Conservation (phyloP, 2,329 filamentous ascomycete species). For the Magnaporthiopsis rhizophila region DNA sequence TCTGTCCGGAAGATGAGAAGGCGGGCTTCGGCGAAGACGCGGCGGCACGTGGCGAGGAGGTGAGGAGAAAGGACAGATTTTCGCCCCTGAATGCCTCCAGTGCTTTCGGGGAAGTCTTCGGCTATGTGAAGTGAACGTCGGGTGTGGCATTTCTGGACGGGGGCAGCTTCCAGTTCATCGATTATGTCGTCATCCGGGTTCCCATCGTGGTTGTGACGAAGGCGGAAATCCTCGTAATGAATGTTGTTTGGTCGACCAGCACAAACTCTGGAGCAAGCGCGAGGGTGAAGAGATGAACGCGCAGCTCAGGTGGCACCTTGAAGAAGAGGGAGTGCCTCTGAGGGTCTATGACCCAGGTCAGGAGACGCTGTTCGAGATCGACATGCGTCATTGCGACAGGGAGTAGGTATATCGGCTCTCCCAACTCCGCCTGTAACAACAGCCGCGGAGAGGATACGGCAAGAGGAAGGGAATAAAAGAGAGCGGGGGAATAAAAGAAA, state of each 20-base stretch:
- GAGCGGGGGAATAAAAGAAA: too few relatives aligned
- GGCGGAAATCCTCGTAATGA: not conserved
- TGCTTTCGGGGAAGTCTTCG: too few relatives aligned
- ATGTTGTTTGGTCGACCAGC: not conserved
- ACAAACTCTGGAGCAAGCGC: not conserved
- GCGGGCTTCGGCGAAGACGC: not conserved
- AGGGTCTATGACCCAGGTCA: not conserved
- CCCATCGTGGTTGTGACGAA: slow-evolving; percentile 1
- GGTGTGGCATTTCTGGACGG: too few relatives aligned
- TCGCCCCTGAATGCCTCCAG: not conserved
- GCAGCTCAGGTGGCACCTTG: slow-evolving; percentile 2
- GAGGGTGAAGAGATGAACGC: not conserved
- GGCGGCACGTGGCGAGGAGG: slow-evolving; percentile 4
- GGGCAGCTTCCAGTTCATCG: not conserved
- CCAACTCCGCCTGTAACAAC: too few relatives aligned
- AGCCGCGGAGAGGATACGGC: too few relatives aligned
- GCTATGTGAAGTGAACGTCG: too few relatives aligned
- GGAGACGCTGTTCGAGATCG: slow-evolving; percentile 1
- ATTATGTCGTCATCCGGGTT: not conserved
- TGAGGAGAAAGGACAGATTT: not conserved
- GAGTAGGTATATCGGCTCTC: too few relatives aligned
- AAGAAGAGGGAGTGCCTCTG: slow-evolving; percentile 1
- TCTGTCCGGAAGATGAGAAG: not conserved
- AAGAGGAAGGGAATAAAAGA: too few relatives aligned
- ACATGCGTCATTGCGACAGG: not conserved